Base-by-base conservation (phyloP, 1,284 basidiomycete genomes). In the Coniferiporia sulphurascens region DNA sequence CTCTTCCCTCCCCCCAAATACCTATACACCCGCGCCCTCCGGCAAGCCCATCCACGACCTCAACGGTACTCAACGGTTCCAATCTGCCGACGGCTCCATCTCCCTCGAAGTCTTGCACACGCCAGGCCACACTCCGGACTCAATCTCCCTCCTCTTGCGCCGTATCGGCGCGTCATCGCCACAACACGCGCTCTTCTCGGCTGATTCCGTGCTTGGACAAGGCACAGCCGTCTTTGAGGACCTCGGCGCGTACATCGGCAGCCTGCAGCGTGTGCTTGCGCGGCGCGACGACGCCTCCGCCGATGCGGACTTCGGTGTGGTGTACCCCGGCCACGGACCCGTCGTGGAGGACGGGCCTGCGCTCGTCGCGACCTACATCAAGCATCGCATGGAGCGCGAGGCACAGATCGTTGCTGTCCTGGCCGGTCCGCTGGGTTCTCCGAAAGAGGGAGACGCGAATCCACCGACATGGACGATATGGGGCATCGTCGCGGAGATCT, bases 171-270 rank as follows among this genome's bases (percentile, higher is more conserved):
- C 38, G 7, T 10, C 15, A 1, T 41, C 15, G n/a, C 6, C 46
- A 72, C 83, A 90, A 71, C 67, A 77, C 45, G 86, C 83, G 1
- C 77, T 95, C 22, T 91, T 96, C 74, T 95, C 93, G 0, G 93
- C 90, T 0, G 96, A 98, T 73, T 92, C 89, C 5, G 86, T 98
- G 4, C 82, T 98, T 21, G 95, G 96, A 0, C 85, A 94, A 64
- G 94, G 95, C 1, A 95, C 94, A 0, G 84, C 93, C 1, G 86
- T 96, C 2, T 98, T 98, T 68, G 90, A 92, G 66, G 91, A 97
- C 68, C 82, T 98, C 6, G 77, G 78, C 0, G 69, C 80, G 1
- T 97, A 97, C 69, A 74, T 96, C 56, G 64, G 74, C 3, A 87
- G 85, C 62, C 78, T 96, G n/a, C 77, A 80, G 55, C 81, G 77